Conservation (phyloP, 352 stramenopile species). For the Blastocystis sp. region DNA sequence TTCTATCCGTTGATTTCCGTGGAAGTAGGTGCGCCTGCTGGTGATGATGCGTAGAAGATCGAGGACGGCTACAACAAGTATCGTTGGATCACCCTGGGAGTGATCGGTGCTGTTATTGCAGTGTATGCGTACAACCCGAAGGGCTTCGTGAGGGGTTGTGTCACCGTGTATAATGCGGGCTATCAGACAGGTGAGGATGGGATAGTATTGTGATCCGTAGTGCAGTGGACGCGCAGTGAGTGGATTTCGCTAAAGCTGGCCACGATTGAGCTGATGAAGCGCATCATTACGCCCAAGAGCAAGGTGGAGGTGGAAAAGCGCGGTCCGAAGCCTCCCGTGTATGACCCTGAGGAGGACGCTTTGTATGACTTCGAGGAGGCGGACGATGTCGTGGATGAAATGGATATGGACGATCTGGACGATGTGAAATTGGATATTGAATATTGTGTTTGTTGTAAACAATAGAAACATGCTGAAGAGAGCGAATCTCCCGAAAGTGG, state of each 20-base stretch:
- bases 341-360: conserved; percentile 51
- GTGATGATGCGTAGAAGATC: conserved; percentile 28
- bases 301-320: neutral
- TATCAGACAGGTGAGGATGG: neutral
- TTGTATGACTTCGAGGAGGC: conserved; percentile 53
- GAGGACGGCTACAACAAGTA: conserved; percentile 47
- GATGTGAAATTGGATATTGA: conserved; percentile 66
- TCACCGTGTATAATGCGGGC: conserved; percentile 14
- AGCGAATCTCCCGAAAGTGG: neutral
- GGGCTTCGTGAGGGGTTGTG: neutral
- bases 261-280: conserved; percentile 26
- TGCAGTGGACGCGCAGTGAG: conserved; percentile 44
- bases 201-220: neutral
- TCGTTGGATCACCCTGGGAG: conserved; percentile 11
- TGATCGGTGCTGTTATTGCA: conserved; percentile 10
- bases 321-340: neutral
- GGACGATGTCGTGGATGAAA: conserved; percentile 16
- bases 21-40: neutral
- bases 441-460: neutral
- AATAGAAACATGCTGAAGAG: neutral
- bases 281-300: neutral
- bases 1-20: conserved; percentile 61
- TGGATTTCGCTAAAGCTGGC: conserved; percentile 56
- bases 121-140: conserved; percentile 31
- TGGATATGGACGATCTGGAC: conserved; percentile 55